Base-by-base conservation (phyloP, 805 yeast species). In the Kazachstania bromeliacearum region DNA sequence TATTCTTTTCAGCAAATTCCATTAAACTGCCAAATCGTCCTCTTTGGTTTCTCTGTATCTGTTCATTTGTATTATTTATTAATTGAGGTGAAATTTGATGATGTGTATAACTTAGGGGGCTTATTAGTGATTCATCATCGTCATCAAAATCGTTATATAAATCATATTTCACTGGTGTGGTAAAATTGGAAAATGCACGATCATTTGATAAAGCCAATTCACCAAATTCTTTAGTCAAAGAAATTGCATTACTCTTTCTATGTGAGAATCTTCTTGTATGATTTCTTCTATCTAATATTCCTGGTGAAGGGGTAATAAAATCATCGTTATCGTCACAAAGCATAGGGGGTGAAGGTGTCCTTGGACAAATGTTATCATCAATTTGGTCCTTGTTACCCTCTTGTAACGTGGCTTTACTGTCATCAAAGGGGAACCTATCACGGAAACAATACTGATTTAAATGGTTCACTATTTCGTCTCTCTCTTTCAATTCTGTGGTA, bases 1-100 rank as follows among this genome's bases (percentile, higher is more conserved):
- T 32, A 28, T 52, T 47, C 26, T 29, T 36, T 13, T 39, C 33
- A 3, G 49, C 48, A 33, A 53, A 50, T 24, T 52, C 52, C 4
- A 25, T 13, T n/a, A 53, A 36, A 29, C 38, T 42, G 12, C 31
- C 35, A 28, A 45, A 53, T 12, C 35, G 38, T 2, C 53, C 51
- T 4, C 31, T 41, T 18, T 46, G 39, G 28, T 55, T 56, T 33
- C 59, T 50, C 31, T 50, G 41, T 8, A 55, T 41, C 39, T 56
- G 60, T 34, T 51, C 50, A n/a, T 44, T 46, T 4, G 59, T 51
- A 34, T 53, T 41, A 17, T 28, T 36, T 7, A 46, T 46, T 12
- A 47, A 43, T 9, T 33, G 16, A 4, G 31, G 31, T 17, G 51
- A 47, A 3, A 48, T 45, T 13, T n/a, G 7, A 14, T 37, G 31